Percentiles rank a stretch among this genome's conserved stretches.
Conservation (phyloP, 192 early-diverging fungal species). For the Backusella mclennaniae region DNA sequence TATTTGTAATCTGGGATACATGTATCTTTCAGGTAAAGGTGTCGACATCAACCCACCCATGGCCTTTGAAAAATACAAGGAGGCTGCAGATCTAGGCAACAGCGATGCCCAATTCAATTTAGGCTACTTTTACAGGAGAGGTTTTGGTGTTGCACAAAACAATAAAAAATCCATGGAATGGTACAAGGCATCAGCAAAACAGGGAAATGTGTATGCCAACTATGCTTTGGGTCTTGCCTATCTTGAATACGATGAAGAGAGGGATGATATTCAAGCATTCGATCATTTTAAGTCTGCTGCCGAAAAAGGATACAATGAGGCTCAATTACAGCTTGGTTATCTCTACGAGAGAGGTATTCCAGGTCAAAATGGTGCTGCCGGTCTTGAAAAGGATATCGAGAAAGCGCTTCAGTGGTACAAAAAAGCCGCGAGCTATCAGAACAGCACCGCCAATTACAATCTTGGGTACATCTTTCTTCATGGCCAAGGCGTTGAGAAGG, state of each 20-base stretch:
- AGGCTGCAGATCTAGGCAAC: neutral
- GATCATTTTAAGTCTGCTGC: neutral
- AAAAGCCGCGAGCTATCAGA: neutral
- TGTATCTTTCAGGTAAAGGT: neutral
- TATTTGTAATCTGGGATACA: neutral
- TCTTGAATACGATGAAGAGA: neutral
- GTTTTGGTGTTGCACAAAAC: neutral
- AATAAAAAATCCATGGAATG: neutral
- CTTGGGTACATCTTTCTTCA: neutral
- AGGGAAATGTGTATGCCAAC: neutral
- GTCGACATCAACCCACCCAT: neutral
- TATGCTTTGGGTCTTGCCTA: neutral
- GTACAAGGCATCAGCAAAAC: neutral
- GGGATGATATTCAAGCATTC: neutral
- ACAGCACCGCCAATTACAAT: neutral
- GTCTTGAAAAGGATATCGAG: neutral
- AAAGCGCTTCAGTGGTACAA: neutral
- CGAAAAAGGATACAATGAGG: neutral
- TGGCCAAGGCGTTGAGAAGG: neutral
- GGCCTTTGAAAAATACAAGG: neutral
- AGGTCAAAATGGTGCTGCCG: neutral
- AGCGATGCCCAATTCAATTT: neutral
- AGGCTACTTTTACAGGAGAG: neutral
- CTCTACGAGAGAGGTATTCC: neutral
- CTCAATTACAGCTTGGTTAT: neutral